Evolutionary conservation across 495 filamentous ascomycete species (phyloP), one percentile per base, ranked within the genome.

Genomic region (Penicillium odoratum): DNA sequence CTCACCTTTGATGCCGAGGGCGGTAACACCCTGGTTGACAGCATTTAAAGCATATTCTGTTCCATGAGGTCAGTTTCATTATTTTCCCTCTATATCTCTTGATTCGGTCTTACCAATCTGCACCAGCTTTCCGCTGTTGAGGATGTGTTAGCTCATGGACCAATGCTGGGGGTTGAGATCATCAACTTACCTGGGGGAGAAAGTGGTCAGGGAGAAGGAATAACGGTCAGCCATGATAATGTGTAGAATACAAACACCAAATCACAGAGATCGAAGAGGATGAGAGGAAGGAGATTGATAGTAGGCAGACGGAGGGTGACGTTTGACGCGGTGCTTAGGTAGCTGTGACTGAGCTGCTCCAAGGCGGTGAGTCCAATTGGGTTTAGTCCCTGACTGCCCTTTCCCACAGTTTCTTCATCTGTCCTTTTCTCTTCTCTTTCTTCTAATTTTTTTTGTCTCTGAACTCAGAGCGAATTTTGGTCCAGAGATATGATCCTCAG

Each of bases 41-140:
- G 94, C 94, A 72, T 97, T 97, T 64, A 99, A 82, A 61, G 94
- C 94, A 90, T 99, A 99, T 81, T 99, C 94, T 99, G 63, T 25
- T 51, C 28, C 18, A n/a, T 13, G 1, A 57, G 8, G 50, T 50
- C 52, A 53, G 43, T 48, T 29, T 21, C 25, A 8, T 26, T 10
- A 13, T 16, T 9, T 13, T n/a, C 25, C 15, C 10, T 8, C 0
- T 10, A 6, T 18, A 28, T n/a, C 21, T 42, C 10, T 26, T 21
- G 8, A 31, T 26, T 55, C 52, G 47, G 42, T 43, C 64, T 58
- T 81, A 85, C 83, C 83, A 68, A 86, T 85, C 64, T 85, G 83
- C 60, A 85, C 93, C 76, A 97, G 88, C 80, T 97, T 97, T 67
- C 93, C 93, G 79, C 93, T 96, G 68, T 67, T 48, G 44, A 46